Conservation (phyloP, 495 filamentous ascomycete genomes). For the Hypomontagnella submonticulosa region DNA sequence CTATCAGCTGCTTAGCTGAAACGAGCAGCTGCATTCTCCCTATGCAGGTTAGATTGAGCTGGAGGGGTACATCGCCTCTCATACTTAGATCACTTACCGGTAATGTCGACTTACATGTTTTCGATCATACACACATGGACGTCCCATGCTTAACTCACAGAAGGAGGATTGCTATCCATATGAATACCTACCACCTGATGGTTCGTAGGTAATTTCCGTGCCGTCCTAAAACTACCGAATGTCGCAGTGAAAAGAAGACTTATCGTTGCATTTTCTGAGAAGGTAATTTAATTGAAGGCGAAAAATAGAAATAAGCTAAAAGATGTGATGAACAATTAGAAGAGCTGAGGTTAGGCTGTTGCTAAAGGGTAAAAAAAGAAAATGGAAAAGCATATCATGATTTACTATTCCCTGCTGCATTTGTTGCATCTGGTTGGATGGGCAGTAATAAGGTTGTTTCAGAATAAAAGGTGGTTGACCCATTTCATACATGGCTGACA, state of each 20-base stretch:
- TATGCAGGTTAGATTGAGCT: conserved; percentile 46
- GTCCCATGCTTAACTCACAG: not conserved
- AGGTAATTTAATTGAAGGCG: not conserved
- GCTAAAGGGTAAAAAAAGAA: not conserved
- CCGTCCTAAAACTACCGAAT: conserved; percentile 23
- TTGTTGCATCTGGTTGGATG: not conserved
- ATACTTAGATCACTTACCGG: conserved; percentile 8
- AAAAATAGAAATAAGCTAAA: conserved; percentile 7
- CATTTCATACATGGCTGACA: conserved; percentile 13
- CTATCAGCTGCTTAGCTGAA: conserved; percentile 45
- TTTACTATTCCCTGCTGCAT: not conserved
- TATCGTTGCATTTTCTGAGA: conserved; percentile 5
- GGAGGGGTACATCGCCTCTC: conserved; percentile 5
- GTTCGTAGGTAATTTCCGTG: conserved; percentile 26
- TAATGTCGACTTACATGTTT: conserved; percentile 2
- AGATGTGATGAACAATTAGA: not conserved
- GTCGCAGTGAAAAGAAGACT: conserved; percentile 23
- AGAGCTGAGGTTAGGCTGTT: not conserved
- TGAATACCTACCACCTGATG: conserved; percentile 18
- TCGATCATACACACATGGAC: conserved; percentile 18
- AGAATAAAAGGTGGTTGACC: not conserved
- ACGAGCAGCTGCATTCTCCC: conserved; percentile 37
- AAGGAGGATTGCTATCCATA: conserved; percentile 22
- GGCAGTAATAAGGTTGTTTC: conserved; percentile 15
- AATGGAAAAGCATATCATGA: not conserved